These are phyloP conservation scores for Furcasterigmium furcatum DNA, from an alignment of 2,329 filamentous ascomycete genomes.

Conservation along the genomic window DNA sequence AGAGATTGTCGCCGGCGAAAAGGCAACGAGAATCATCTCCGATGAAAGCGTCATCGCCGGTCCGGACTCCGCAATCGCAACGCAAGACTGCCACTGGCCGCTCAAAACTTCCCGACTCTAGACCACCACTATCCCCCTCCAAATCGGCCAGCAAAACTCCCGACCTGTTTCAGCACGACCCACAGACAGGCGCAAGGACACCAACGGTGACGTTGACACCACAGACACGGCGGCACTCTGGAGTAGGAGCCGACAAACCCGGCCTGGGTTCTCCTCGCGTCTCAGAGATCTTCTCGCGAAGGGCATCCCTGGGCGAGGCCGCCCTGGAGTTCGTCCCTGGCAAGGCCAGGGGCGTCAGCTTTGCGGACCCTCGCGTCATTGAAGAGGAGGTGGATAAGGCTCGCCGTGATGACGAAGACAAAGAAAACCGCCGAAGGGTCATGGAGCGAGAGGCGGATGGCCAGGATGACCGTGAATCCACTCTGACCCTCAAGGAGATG, in stretches of 20 bases:
- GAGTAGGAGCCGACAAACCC: conserved; percentile 65
- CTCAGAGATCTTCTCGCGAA: conserved; percentile 66
- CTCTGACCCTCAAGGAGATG: conserved; percentile 69
- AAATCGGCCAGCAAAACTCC: conserved; percentile 5
- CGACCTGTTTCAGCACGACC: conserved; percentile 50
- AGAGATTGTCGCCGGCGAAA: conserved; percentile 9
- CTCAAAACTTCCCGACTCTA: conserved; percentile 11
- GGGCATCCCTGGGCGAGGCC: conserved; percentile 67
- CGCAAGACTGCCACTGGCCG: conserved; percentile 9
- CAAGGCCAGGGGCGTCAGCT: conserved; percentile 48
- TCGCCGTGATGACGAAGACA: conserved; percentile 56
- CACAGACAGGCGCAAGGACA: conserved; percentile 52
- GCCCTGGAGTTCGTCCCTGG: conserved; percentile 61
- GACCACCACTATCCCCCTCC: conserved; percentile 27
- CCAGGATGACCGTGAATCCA: conserved; percentile 57
- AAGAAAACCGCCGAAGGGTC: conserved; percentile 55
- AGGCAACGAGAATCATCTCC: conserved; percentile 3
- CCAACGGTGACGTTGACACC: conserved; percentile 64
- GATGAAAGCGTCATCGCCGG: conserved; percentile 16
- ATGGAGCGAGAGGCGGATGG: conserved; percentile 50
- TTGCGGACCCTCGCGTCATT: conserved; percentile 62
- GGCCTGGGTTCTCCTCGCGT: conserved; percentile 76
- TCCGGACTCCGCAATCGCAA: conserved; percentile 13
- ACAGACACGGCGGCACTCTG: conserved; percentile 57
- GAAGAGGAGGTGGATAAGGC: conserved; percentile 63